Conservation (phyloP, 2,329 filamentous ascomycete genomes). For the Aspergillus spinulosporus region DNA sequence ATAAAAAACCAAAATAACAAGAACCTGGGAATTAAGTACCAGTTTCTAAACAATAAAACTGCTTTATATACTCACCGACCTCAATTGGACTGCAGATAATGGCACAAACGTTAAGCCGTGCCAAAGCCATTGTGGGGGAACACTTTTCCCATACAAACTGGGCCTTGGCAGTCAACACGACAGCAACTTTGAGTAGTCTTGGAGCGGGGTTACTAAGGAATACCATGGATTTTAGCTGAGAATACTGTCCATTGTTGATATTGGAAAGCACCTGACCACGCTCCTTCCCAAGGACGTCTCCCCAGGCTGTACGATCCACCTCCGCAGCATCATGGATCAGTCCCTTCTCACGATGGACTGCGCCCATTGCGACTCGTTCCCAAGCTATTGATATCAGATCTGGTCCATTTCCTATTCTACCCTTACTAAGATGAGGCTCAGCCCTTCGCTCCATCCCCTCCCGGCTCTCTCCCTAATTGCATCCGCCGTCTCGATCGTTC, state of each 20-base stretch:
- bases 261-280: background rate
- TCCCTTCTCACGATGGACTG: background rate
- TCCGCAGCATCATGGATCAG: background rate
- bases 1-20: background rate
- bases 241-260: background rate
- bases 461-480: conserved; percentile 6
- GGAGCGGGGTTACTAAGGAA: too few relatives aligned
- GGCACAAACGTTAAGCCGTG: conserved; percentile 19
- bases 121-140: conserved; percentile 20
- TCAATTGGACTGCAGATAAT: background rate
- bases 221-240: background rate
- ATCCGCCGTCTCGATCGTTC: background rate
- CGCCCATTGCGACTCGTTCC: background rate
- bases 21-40: background rate
- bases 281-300: background rate
- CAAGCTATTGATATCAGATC: background rate
- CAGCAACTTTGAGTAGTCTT: background rate
- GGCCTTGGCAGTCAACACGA: conserved; percentile 8
- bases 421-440: conserved; percentile 5
- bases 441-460: conserved; percentile 5
- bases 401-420: conserved; percentile 1
- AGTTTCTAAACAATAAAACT: background rate
- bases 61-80: conserved; percentile 14
- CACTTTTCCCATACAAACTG: conserved; percentile 24
- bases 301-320: background rate